Evolutionary conservation across 805 yeast species (phyloP).

Genomic region (Hanseniaspora mollemarum): DNA sequence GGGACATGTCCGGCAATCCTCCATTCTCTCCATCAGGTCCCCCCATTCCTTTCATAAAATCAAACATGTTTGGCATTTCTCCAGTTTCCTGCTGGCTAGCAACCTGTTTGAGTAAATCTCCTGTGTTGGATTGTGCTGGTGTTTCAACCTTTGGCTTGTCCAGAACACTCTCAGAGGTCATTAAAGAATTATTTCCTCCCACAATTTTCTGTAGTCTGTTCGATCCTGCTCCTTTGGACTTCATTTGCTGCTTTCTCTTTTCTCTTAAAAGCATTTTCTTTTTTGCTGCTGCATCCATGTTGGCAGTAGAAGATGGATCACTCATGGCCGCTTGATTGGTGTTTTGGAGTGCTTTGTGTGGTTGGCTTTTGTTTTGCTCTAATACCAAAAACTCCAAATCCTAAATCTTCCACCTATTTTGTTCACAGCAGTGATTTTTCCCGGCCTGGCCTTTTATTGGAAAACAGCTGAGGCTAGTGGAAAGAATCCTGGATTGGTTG

Average conservation of each 20-base stretch:
- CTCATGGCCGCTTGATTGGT: too few relatives aligned
- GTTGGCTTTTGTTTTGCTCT: background rate
- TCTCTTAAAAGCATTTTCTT: conserved; percentile 48
- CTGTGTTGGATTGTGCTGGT: background rate
- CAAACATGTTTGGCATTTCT: conserved; percentile 14
- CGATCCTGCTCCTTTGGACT: conserved; percentile 42
- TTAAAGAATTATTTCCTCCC: conserved; percentile 31
- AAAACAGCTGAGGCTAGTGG: background rate
- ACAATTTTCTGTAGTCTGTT: conserved; percentile 43
- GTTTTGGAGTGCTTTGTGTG: background rate
- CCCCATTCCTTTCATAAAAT: conserved; percentile 12
- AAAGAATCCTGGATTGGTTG: too few relatives aligned
- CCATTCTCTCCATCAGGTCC: conserved; percentile 14
- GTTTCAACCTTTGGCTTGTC: conserved; percentile 19
- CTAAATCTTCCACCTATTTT: too few relatives aligned
- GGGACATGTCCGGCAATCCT: conserved; percentile 20
- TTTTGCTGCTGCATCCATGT: conserved; percentile 34
- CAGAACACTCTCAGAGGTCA: conserved; percentile 31
- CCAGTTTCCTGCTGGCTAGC: conserved; percentile 22
- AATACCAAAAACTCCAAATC: too few relatives aligned
- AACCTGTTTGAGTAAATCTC: conserved; percentile 22
- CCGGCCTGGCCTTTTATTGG: too few relatives aligned
- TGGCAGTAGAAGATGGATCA: conserved; percentile 29
- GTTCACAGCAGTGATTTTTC: too few relatives aligned
- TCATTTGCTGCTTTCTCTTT: conserved; percentile 52